Conservation (phyloP, 805 yeast genomes). For the Candida dajiaensis region DNA sequence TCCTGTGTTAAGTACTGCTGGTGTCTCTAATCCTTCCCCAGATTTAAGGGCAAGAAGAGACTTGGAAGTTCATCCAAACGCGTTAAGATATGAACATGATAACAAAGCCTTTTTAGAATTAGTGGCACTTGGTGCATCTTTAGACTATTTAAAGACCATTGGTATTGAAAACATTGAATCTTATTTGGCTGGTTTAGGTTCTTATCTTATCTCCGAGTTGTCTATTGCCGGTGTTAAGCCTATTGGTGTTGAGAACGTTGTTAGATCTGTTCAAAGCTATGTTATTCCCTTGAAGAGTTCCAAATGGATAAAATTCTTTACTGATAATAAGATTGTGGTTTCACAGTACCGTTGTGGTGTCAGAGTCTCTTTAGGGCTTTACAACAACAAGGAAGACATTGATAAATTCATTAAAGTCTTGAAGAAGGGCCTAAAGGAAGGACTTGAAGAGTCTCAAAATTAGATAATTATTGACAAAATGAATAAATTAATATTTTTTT, state of each 20-base stretch:
- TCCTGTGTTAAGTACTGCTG: neutral
- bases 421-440: neutral
- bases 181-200: neutral
- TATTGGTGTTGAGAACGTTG: neutral
- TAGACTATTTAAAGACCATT: neutral
- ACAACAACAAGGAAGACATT: neutral
- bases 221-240: neutral
- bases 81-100: constrained; percentile 1
- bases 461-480: no score
- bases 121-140: neutral
- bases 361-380: constrained; percentile 1
- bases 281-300: neutral
- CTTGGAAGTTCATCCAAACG: neutral
- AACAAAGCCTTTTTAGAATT: neutral
- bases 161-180: constrained; percentile 1
- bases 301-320: neutral
- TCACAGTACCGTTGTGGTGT: constrained; percentile 2
- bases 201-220: neutral
- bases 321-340: neutral
- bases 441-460: neutral
- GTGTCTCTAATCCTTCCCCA: neutral
- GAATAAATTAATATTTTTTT: no score
- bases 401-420: neutral
- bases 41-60: neutral
- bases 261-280: neutral